A percentile compares a stretch with the other conserved stretches of the same genome.
Conservation (phyloP, 768 basidiomycete species). For the Suillus americanus region DNA sequence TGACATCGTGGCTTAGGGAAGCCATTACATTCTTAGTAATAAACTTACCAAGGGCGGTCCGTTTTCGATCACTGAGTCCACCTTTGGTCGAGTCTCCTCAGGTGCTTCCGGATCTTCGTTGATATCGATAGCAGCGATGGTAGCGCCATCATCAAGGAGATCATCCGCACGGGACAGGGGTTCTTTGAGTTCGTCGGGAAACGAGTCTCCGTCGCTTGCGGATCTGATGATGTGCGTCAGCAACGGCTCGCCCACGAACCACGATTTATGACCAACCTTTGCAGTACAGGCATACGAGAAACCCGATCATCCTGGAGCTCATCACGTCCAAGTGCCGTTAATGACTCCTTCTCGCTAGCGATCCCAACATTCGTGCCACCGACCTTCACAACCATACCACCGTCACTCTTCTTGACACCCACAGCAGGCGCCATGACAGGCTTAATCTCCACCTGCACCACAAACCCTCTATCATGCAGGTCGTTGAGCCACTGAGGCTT, state of each 20-base stretch:
- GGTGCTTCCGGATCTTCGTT: constrained; percentile 15
- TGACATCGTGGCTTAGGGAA: neutral
- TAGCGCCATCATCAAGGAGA: constrained; percentile 46
- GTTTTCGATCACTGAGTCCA: constrained; percentile 20
- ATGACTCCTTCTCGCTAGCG: constrained; percentile 72
- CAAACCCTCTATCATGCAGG: constrained; percentile 57
- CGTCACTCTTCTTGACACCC: constrained; percentile 11
- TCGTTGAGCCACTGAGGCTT: constrained; percentile 75
- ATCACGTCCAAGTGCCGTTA: constrained; percentile 70
- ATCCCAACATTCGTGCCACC: constrained; percentile 44
- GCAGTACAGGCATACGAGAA: constrained; percentile 63
- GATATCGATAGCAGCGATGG: constrained; percentile 11
- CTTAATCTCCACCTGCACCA: constrained; percentile 56
- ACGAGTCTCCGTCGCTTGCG: constrained; percentile 52
- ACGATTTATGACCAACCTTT: constrained; percentile 39
- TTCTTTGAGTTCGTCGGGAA: constrained; percentile 59
- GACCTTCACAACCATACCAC: constrained; percentile 26
- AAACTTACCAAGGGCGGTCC: constrained; percentile 21
- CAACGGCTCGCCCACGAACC: neutral
- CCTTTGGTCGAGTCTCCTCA: constrained; percentile 19
- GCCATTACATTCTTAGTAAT: neutral
- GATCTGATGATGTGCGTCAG: constrained; percentile 36
- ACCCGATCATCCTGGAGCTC: constrained; percentile 74
- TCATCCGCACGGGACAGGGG: constrained; percentile 63
- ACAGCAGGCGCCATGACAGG: constrained; percentile 38